These are phyloP conservation scores for Purshia tridentata DNA, from an alignment of 306 rosid genomes.

Conservation along the genomic window DNA sequence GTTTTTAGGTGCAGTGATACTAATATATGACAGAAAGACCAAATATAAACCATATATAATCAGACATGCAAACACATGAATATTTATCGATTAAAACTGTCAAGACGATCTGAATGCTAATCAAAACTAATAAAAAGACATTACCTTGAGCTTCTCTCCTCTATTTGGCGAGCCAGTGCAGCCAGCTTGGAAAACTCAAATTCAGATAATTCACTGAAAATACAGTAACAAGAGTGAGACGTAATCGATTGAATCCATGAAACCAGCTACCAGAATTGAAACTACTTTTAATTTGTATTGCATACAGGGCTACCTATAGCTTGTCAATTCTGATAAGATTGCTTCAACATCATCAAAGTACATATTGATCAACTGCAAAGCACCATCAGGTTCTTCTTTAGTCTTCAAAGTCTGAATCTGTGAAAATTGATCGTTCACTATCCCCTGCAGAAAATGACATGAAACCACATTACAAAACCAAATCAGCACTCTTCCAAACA, in stretches of 20 bases:
- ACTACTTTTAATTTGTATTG: slow-evolving; percentile 11
- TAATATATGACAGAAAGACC: too few species aligned
- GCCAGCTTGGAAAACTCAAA: slow-evolving; percentile 37
- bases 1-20: too few species aligned
- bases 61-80: neutral
- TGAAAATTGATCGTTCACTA: slow-evolving; percentile 44
- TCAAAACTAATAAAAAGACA: neutral
- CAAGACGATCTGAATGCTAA: slow-evolving; percentile 1
- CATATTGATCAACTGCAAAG: slow-evolving; percentile 31
- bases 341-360: slow-evolving; percentile 43
- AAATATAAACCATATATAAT: neutral
- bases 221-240: slow-evolving; percentile 9
- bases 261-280: slow-evolving; percentile 14
- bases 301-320: slow-evolving; percentile 33
- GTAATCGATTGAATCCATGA: slow-evolving; percentile 9
- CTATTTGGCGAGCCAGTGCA: slow-evolving; percentile 36
- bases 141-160: slow-evolving; percentile 54
- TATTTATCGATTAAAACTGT: neutral
- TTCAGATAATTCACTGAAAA: slow-evolving; percentile 39
- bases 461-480: slow-evolving; percentile 11
- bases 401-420: slow-evolving; percentile 24
- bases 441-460: slow-evolving; percentile 40
- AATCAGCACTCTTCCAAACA: slow-evolving; percentile 14
- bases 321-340: slow-evolving; percentile 41
- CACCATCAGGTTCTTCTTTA: slow-evolving; percentile 28